A percentile compares a stretch with the other conserved stretches of the same genome.
These are phyloP conservation scores for Hirsutella rhossiliensis DNA, from an alignment of 2,329 filamentous ascomycete genomes.

Conservation along the genomic window DNA sequence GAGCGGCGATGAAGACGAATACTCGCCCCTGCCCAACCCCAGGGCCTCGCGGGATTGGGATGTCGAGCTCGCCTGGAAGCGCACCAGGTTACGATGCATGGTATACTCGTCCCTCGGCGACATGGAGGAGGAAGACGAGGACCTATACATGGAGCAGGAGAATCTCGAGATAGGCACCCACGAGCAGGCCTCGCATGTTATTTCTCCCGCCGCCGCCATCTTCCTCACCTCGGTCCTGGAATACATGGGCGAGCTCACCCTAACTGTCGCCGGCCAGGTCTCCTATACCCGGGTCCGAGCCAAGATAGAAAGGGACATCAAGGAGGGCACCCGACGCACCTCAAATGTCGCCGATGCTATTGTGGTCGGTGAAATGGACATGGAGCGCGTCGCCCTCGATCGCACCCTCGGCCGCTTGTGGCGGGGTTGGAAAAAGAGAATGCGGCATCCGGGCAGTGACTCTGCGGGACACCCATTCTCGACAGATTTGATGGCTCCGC, in stretches of 20 bases:
- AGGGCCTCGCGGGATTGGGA: slow-evolving; percentile 57
- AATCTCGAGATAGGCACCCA: slow-evolving; percentile 48
- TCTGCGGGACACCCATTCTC: slow-evolving; percentile 37
- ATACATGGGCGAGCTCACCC: slow-evolving; percentile 81
- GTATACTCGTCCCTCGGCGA: slow-evolving; percentile 94
- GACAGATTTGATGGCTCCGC: slow-evolving; percentile 25
- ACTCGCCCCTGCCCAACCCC: slow-evolving; percentile 39
- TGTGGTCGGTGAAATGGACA: slow-evolving; percentile 80
- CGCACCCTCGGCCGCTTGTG: slow-evolving; percentile 79
- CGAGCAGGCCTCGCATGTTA: slow-evolving; percentile 51
- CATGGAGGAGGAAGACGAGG: slow-evolving; percentile 96
- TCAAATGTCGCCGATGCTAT: slow-evolving; percentile 50
- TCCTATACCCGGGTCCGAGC: slow-evolving; percentile 56
- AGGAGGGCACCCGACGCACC: slow-evolving; percentile 32
- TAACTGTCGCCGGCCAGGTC: slow-evolving; percentile 78
- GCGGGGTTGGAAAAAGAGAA: slow-evolving; percentile 88
- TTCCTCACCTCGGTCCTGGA: slow-evolving; percentile 93
- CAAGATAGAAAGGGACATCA: slow-evolving; percentile 47
- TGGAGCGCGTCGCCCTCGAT: slow-evolving; percentile 87
- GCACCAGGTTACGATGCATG: slow-evolving; percentile 89
- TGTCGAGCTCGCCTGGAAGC: slow-evolving; percentile 87
- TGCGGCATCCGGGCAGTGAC: slow-evolving; percentile 44
- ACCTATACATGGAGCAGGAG: slow-evolving; percentile 73
- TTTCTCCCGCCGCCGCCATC: slow-evolving; percentile 87
- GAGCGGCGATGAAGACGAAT: slow-evolving; percentile 63